phyloP scores from a whole-genome alignment of 2,329 filamentous ascomycete species.

The Myriangium duriaei region DNA sequence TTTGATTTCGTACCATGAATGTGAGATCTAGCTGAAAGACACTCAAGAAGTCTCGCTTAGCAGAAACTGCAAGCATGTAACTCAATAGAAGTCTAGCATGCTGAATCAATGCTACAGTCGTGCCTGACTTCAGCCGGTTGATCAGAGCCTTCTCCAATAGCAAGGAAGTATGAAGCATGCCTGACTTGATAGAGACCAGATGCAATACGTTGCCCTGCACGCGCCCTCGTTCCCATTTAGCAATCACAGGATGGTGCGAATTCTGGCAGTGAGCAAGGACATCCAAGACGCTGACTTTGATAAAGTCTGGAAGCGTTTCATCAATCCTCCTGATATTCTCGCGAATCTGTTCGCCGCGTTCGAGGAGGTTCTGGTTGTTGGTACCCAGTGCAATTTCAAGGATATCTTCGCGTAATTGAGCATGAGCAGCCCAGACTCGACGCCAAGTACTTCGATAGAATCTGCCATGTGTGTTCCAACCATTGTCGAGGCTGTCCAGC shows the following conservation, averaged over 20 bases:
- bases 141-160: constrained; percentile 45
- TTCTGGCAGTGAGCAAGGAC: constrained; percentile 13
- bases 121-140: constrained; percentile 26
- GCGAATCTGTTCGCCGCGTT: constrained; percentile 26
- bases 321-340: constrained; percentile 29
- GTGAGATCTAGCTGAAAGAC: constrained; percentile 32
- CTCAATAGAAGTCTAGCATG: constrained; percentile 27
- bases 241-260: constrained; percentile 5
- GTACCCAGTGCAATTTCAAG: constrained; percentile 43
- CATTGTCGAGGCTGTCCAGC: constrained; percentile 34
- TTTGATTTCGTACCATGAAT: constrained; percentile 23
- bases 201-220: constrained; percentile 32
- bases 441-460: constrained; percentile 34
- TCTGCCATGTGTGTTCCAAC: constrained; percentile 39
- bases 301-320: constrained; percentile 21
- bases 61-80: constrained; percentile 25
- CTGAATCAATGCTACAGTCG: constrained; percentile 23
- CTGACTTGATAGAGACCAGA: constrained; percentile 32
- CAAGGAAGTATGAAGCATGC: constrained; percentile 46
- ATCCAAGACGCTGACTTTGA: constrained; percentile 19
- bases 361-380: constrained; percentile 25
- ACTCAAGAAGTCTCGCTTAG: constrained; percentile 27
- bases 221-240: constrained; percentile 9
- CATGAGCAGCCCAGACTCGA: constrained; percentile 37
- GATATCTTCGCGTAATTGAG: constrained; percentile 44